These are phyloP conservation scores for Quercus mongolica DNA, from an alignment of 306 rosid species.

Conservation along the genomic window DNA sequence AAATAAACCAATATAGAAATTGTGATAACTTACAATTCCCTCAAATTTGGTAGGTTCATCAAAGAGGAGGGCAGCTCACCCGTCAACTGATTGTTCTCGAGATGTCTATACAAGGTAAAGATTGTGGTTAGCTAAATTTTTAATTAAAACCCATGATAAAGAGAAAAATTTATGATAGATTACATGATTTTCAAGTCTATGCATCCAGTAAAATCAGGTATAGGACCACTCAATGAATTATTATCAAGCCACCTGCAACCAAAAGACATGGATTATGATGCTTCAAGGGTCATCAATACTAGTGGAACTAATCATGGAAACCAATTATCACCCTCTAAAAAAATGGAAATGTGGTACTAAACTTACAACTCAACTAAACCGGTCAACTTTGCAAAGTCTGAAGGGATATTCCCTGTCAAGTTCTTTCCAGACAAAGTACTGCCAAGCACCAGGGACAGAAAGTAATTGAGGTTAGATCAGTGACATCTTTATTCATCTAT, in stretches of 20 bases:
- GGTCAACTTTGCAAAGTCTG: slow-evolving; percentile 61
- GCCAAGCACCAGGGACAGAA: slow-evolving; percentile 37
- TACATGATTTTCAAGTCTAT: slow-evolving; percentile 78
- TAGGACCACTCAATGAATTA: slow-evolving; percentile 59
- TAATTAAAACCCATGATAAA: background rate
- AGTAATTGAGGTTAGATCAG: slow-evolving; percentile 28
- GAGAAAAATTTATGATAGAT: slow-evolving; percentile 21
- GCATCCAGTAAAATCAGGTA: slow-evolving; percentile 85
- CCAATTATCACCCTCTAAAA: slow-evolving; percentile 8
- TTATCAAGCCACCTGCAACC: slow-evolving; percentile 58
- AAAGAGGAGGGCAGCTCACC: slow-evolving; percentile 73
- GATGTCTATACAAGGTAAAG: slow-evolving; percentile 65
- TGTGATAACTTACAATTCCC: slow-evolving; percentile 67
- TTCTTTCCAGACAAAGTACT: slow-evolving; percentile 70
- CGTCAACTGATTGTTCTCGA: slow-evolving; percentile 79
- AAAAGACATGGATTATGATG: slow-evolving; percentile 6
- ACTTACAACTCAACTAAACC: slow-evolving; percentile 88
- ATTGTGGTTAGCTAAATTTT: slow-evolving; percentile 30
- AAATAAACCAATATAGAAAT: slow-evolving; percentile 12
- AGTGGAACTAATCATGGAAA: slow-evolving; percentile 16
- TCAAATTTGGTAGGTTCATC: slow-evolving; percentile 66
- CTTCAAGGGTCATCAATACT: background rate
- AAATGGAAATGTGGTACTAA: slow-evolving; percentile 18
- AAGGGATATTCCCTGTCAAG: slow-evolving; percentile 78
- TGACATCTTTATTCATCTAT: slow-evolving; percentile 4